Percentiles rank a stretch among this genome's conserved stretches.
These are phyloP conservation scores for Annona squamosa DNA, from an alignment of 164 flowering plant genomes.

Conservation along the genomic window DNA sequence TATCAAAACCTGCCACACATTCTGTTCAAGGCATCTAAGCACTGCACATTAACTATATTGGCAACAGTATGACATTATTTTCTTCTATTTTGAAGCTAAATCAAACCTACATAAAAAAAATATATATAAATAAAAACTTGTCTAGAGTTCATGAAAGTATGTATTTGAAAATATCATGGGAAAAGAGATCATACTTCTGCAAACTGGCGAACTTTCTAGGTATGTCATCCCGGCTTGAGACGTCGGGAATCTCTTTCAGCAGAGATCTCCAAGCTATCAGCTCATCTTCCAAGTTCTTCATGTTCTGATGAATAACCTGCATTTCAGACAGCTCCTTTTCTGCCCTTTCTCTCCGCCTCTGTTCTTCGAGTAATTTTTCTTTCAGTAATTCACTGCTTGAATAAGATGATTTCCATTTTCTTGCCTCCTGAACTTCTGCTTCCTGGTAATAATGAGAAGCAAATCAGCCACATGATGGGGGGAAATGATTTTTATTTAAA, in stretches of 20 bases:
- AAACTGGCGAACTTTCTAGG: conserved; percentile 52
- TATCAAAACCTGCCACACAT: neutral
- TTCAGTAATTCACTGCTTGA: conserved; percentile 61
- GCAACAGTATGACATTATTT: neutral
- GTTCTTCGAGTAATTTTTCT: conserved; percentile 75
- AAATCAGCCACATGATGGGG: neutral
- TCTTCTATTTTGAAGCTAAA: neutral
- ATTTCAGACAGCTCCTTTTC: conserved; percentile 59
- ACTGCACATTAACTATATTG: neutral
- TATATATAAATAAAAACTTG: neutral
- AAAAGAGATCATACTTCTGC: conserved; percentile 46
- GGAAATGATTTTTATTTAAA: neutral
- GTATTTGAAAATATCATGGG: neutral
- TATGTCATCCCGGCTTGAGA: conserved; percentile 60
- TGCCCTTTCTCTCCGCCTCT: conserved; percentile 64
- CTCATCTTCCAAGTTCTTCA: conserved; percentile 68
- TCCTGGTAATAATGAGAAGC: conserved; percentile 37
- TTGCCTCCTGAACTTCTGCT: conserved; percentile 84
- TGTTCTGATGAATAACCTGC: conserved; percentile 42
- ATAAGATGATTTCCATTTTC: conserved; percentile 61
- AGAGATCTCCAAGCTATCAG: conserved; percentile 61
- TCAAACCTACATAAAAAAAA: neutral
- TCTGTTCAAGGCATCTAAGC: neutral
- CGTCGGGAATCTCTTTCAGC: conserved; percentile 64
- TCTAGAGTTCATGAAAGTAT: neutral